Conservation (phyloP, 1,139 yeast species). For the Hanseniaspora uvarum region DNA sequence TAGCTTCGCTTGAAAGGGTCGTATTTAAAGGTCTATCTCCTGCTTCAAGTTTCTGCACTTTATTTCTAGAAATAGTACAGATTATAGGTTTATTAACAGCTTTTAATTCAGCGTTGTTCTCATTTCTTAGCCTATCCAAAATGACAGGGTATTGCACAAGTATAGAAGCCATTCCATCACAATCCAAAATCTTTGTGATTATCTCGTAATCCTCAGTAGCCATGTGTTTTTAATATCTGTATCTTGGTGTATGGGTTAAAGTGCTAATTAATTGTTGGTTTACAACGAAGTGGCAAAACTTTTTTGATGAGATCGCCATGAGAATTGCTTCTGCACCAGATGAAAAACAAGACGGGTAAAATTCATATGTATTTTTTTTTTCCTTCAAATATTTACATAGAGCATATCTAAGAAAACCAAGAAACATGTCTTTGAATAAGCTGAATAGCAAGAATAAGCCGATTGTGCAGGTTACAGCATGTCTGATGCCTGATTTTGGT, state of each 20-base stretch:
- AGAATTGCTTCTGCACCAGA: no score
- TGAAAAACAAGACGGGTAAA: neutral
- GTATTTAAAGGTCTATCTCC: neutral
- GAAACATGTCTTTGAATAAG: neutral
- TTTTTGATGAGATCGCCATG: neutral
- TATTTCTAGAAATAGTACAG: neutral
- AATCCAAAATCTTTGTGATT: constrained; percentile 5
- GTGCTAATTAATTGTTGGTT: no score
- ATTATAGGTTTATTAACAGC: constrained; percentile 8
- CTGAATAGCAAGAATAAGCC: constrained; percentile 24
- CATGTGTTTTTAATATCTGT: neutral
- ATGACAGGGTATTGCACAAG: constrained; percentile 4
- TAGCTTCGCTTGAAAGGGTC: neutral
- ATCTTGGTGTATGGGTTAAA: neutral
- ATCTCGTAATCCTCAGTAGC: neutral
- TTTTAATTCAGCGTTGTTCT: neutral
- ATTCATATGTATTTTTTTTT: neutral
- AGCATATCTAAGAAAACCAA: neutral
- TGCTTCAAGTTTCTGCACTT: neutral
- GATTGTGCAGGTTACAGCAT: constrained; percentile 69
- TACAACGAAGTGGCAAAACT: neutral
- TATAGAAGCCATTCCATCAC: constrained; percentile 9
- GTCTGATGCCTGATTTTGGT: constrained; percentile 67
- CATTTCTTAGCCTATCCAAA: neutral
- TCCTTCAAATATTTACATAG: neutral